A percentile compares a stretch with the other conserved stretches of the same genome.
Conservation (phyloP, 2,329 filamentous ascomycete species). For the Phaeosphaeriaceae sp. region DNA sequence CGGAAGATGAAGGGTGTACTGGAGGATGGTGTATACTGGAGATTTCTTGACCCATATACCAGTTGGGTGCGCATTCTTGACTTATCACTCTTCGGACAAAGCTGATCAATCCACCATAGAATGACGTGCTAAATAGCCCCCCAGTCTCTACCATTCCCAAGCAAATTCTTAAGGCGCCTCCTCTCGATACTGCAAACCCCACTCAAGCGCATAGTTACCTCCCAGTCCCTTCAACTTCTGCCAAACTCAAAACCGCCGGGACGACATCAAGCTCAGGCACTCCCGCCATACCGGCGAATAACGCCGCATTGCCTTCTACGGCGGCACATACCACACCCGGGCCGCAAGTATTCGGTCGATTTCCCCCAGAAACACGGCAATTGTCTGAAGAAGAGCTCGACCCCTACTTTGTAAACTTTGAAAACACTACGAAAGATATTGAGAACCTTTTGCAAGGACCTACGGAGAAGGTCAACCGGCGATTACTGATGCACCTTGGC, state of each 20-base stretch:
- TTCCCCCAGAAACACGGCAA: slow-evolving; percentile 78
- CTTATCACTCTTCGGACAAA: background rate
- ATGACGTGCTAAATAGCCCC: slow-evolving; percentile 91
- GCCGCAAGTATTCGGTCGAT: slow-evolving; percentile 74
- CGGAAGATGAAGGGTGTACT: slow-evolving; percentile 89
- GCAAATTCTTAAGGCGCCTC: slow-evolving; percentile 92
- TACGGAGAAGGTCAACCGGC: slow-evolving; percentile 95
- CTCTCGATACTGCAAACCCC: slow-evolving; percentile 91
- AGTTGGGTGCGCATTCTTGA: slow-evolving; percentile 77
- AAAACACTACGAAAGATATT: slow-evolving; percentile 88
- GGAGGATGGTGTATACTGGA: slow-evolving; percentile 96
- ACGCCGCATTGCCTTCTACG: slow-evolving; percentile 57
- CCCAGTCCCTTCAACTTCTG: slow-evolving; percentile 82
- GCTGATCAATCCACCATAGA: slow-evolving; percentile 60
- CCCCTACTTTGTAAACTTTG: slow-evolving; percentile 94
- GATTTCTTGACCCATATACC: slow-evolving; percentile 95
- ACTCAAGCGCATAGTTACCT: slow-evolving; percentile 85
- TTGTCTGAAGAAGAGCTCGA: slow-evolving; percentile 90
- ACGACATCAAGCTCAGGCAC: slow-evolving; percentile 57
- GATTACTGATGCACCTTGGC: slow-evolving; percentile 84
- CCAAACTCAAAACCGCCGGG: slow-evolving; percentile 74
- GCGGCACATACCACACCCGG: slow-evolving; percentile 65
- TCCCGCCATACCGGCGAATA: slow-evolving; percentile 60
- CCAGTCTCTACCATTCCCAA: slow-evolving; percentile 92
- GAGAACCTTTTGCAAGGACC: slow-evolving; percentile 87